Conservation (phyloP, 2,329 filamentous ascomycete genomes). For the Hymenoscyphus salicellus region DNA sequence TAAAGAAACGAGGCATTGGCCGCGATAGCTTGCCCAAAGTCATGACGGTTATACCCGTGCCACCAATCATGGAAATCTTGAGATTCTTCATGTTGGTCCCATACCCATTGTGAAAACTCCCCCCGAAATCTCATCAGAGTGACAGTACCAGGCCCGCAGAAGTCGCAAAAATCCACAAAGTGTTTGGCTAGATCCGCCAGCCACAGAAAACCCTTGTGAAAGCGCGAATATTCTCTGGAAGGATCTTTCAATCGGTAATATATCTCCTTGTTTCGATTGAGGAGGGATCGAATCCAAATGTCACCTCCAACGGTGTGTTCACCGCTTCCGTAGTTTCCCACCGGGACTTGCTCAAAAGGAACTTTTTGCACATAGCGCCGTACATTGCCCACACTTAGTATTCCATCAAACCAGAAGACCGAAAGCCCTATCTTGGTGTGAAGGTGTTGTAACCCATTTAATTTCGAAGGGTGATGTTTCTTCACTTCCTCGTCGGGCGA, state of each 20-base stretch:
- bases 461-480: constrained; percentile 43
- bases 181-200: constrained; percentile 69
- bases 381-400: constrained; percentile 46
- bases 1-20: constrained; percentile 62
- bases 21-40: constrained; percentile 62
- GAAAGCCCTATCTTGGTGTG: constrained; percentile 39
- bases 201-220: constrained; percentile 65
- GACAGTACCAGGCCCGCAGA: constrained; percentile 37
- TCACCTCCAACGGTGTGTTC: constrained; percentile 47
- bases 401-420: constrained; percentile 58
- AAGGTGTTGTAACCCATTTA: constrained; percentile 55
- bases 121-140: constrained; percentile 54
- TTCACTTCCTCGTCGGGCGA: constrained; percentile 26
- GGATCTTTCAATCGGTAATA: constrained; percentile 64
- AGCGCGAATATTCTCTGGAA: constrained; percentile 58
- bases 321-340: constrained; percentile 62
- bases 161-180: constrained; percentile 58
- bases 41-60: constrained; percentile 46
- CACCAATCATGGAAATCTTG: constrained; percentile 54
- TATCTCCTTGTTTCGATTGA: constrained; percentile 43
- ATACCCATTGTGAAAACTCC: constrained; percentile 58
- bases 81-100: constrained; percentile 42
- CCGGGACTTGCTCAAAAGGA: constrained; percentile 55
- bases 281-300: constrained; percentile 62
- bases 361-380: constrained; percentile 52